Percentiles rank a stretch among this genome's conserved stretches.
phyloP scores from a whole-genome alignment of 257 asterid species.

The Catharanthus roseus region DNA sequence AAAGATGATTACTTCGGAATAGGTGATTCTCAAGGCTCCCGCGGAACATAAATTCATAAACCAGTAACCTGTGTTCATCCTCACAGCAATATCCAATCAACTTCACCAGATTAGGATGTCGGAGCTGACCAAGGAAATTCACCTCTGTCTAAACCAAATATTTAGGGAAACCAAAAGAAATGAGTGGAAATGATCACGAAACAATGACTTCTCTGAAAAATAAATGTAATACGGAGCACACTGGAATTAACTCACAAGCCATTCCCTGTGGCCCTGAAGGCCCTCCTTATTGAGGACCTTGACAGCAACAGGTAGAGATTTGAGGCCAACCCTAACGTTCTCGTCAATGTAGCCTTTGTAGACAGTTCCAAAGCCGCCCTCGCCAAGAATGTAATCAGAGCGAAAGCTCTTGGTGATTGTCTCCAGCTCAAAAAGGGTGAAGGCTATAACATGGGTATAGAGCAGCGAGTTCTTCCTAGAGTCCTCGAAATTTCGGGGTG shows the following conservation, averaged over 20 bases:
- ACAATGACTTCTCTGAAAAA: neutral
- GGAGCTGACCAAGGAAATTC: slow-evolving; percentile 91
- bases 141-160: slow-evolving; percentile 66
- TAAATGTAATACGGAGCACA: neutral
- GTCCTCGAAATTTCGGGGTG: slow-evolving; percentile 78
- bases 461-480: slow-evolving; percentile 58
- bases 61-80: slow-evolving; percentile 96
- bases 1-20: slow-evolving; percentile 72
- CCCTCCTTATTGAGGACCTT: slow-evolving; percentile 99
- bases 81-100: slow-evolving; percentile 98
- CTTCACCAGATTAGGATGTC: slow-evolving; percentile 96
- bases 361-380: slow-evolving; percentile 98
- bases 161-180: slow-evolving; percentile 7
- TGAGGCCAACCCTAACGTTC: slow-evolving; percentile 94
- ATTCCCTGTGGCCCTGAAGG: slow-evolving; percentile 96
- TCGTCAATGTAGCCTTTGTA: slow-evolving; percentile 98
- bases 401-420: slow-evolving; percentile 98
- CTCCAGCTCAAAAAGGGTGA: slow-evolving; percentile 91
- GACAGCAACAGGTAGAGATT: slow-evolving; percentile 93
- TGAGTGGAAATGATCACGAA: neutral
- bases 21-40: slow-evolving; percentile 99
- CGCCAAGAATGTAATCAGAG: slow-evolving; percentile 96
- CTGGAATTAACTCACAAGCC: slow-evolving; percentile 62
- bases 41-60: slow-evolving; percentile 94
- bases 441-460: slow-evolving; percentile 83